Evolutionary conservation across 352 stramenopile genomes (phyloP).

Genomic region (Phytophthora niederhauseri): DNA sequence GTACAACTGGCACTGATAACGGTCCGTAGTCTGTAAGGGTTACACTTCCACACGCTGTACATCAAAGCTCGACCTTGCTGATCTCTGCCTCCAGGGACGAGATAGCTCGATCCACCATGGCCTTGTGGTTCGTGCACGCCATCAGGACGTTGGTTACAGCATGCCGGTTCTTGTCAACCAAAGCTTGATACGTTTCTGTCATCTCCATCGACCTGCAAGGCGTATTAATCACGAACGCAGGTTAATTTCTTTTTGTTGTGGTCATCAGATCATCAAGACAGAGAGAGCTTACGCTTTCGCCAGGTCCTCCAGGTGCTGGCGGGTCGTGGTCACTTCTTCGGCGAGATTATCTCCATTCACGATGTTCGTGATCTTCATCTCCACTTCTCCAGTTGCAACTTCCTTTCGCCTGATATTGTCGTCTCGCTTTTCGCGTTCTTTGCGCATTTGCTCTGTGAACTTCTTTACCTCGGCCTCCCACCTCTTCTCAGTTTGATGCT

Average conservation of each 20-base stretch:
- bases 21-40: not conserved
- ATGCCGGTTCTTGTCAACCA: conserved; percentile 67
- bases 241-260: conserved; percentile 7
- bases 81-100: conserved; percentile 63
- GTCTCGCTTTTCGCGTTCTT: conserved; percentile 57
- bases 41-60: conserved; percentile 7
- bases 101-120: conserved; percentile 64
- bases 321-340: conserved; percentile 47
- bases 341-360: conserved; percentile 61
- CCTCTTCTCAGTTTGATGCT: conserved; percentile 59
- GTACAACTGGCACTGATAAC: not conserved
- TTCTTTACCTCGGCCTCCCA: conserved; percentile 55
- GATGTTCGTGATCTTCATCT: conserved; percentile 74
- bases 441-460: conserved; percentile 55
- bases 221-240: not conserved
- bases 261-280: not conserved
- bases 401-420: conserved; percentile 52
- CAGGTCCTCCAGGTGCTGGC: conserved; percentile 48
- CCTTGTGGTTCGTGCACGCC: conserved; percentile 73
- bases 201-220: conserved; percentile 50
- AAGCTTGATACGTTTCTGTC: conserved; percentile 50
- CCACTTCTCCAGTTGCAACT: conserved; percentile 65
- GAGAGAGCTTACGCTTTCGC: conserved; percentile 58
- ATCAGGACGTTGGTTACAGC: conserved; percentile 67
- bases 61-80: conserved; percentile 54